A percentile compares a stretch with the other conserved stretches of the same genome.
Conservation (phyloP, 23 red algal species). For the Rhodosorus marinus region DNA sequence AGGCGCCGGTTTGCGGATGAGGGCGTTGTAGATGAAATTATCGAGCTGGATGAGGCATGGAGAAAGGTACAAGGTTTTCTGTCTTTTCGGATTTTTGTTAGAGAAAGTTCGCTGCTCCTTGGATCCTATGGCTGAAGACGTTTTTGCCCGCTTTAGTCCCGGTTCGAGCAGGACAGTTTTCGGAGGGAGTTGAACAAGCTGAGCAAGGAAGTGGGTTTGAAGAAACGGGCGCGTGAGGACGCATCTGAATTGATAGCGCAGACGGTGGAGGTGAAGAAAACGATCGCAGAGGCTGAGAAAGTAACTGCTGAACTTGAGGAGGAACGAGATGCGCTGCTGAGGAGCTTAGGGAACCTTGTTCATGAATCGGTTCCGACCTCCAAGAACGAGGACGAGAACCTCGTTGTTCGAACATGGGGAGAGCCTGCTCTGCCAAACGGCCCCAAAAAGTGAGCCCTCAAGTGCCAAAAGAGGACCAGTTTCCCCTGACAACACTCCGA, state of each 20-base stretch:
- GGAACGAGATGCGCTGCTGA: slow-evolving; percentile 40
- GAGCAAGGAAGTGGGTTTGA: slow-evolving; percentile 28
- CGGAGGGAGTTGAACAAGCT: slow-evolving; percentile 50
- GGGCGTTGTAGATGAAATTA: slow-evolving; percentile 43
- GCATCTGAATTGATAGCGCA: slow-evolving; percentile 26
- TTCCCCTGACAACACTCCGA: too few relatives aligned
- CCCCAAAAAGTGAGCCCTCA: too few relatives aligned
- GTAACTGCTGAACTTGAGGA: slow-evolving; percentile 10
- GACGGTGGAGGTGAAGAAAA: slow-evolving; percentile 20
- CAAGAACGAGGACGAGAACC: slow-evolving; percentile 65
- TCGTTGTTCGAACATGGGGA: slow-evolving; percentile 61
- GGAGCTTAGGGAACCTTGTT: slow-evolving; percentile 72
- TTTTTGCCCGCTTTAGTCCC: too few relatives aligned
- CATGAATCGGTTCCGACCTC: slow-evolving; percentile 62
- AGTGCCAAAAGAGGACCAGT: too few relatives aligned
- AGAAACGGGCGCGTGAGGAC: slow-evolving; percentile 24
- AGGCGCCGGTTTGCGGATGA: slow-evolving; percentile 50
- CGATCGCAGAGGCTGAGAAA: slow-evolving; percentile 30
- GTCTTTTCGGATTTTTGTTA: too few relatives aligned
- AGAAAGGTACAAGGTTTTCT: slow-evolving; percentile 20
- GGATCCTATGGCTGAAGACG: too few relatives aligned
- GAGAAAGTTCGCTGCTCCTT: too few relatives aligned
- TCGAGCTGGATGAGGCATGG: slow-evolving; percentile 67
- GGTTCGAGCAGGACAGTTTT: slow-evolving; percentile 49
- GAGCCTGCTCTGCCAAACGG: slow-evolving; percentile 27